Percentiles rank a stretch among this genome's conserved stretches.
Conservation (phyloP, 78 protist genomes). For the Creolimax fragrantissima region DNA sequence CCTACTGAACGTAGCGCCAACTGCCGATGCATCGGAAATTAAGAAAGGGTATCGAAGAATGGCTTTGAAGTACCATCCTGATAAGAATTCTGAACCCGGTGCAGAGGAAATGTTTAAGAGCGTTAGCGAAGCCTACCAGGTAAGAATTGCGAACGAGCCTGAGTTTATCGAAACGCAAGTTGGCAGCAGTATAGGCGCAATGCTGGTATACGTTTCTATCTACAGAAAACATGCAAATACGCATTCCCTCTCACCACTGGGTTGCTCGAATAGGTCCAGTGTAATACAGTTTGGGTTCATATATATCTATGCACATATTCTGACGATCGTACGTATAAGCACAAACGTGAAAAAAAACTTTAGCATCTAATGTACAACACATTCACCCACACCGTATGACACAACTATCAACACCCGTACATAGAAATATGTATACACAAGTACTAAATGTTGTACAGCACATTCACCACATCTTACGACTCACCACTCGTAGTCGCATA, state of each 20-base stretch:
- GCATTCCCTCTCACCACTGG: too few species aligned
- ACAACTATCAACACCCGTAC: background rate
- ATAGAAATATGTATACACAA: background rate
- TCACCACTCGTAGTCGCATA: too few species aligned
- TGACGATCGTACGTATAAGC: background rate
- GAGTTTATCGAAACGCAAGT: too few species aligned
- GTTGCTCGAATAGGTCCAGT: too few species aligned
- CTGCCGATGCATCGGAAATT: background rate
- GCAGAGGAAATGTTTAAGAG: conserved; percentile 24
- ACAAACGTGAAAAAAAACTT: background rate
- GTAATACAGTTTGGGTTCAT: background rate
- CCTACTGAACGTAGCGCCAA: background rate
- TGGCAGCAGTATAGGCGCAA: too few species aligned
- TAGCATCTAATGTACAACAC: background rate
- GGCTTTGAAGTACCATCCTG: conserved; percentile 73
- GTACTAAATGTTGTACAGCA: background rate
- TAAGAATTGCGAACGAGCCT: too few species aligned
- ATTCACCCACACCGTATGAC: background rate
- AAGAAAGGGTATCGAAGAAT: conserved; percentile 49
- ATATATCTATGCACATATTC: background rate
- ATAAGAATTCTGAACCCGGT: conserved; percentile 32
- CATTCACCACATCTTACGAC: background rate
- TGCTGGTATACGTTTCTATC: too few species aligned
- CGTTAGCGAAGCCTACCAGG: conserved; percentile 30
- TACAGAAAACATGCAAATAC: too few species aligned